These are phyloP conservation scores for Neofusicoccum cordaticola DNA, from an alignment of 2,329 filamentous ascomycete genomes.

Conservation along the genomic window DNA sequence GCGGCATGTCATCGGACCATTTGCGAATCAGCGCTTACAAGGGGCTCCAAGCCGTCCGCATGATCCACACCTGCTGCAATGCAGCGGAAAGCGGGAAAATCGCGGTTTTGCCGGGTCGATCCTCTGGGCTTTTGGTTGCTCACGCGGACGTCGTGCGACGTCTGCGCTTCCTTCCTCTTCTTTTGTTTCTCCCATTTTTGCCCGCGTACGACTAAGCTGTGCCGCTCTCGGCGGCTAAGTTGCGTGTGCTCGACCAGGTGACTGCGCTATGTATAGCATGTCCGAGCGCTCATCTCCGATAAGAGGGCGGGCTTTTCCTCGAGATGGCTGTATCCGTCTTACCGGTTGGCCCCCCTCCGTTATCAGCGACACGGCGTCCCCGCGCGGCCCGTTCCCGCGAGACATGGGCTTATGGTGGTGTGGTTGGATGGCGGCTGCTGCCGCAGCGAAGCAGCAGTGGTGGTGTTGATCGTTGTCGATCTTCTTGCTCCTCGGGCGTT, in stretches of 20 bases:
- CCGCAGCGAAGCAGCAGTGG: background rate
- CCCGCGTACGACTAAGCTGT: too few relatives aligned
- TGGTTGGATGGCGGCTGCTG: background rate
- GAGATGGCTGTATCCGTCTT: background rate
- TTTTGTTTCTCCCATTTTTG: too few relatives aligned
- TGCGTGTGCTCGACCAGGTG: too few relatives aligned
- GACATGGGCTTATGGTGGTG: background rate
- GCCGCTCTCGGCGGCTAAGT: too few relatives aligned
- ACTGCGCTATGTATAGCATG: too few relatives aligned
- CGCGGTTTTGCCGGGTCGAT: background rate
- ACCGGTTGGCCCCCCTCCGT: background rate
- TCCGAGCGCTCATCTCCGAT: background rate
- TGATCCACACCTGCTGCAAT: background rate
- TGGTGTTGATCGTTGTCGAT: background rate
- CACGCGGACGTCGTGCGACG: background rate
- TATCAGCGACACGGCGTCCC: background rate
- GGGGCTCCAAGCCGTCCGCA: background rate
- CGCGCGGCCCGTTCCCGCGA: background rate
- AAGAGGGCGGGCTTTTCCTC: background rate
- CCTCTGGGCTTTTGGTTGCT: background rate
- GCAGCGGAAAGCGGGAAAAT: background rate
- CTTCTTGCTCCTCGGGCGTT: background rate
- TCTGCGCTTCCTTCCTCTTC: too few relatives aligned
- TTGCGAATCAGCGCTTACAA: background rate
- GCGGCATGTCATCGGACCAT: background rate